Base-by-base conservation (phyloP, 495 filamentous ascomycete genomes). In the Friedmanniomyces endolithicus region DNA sequence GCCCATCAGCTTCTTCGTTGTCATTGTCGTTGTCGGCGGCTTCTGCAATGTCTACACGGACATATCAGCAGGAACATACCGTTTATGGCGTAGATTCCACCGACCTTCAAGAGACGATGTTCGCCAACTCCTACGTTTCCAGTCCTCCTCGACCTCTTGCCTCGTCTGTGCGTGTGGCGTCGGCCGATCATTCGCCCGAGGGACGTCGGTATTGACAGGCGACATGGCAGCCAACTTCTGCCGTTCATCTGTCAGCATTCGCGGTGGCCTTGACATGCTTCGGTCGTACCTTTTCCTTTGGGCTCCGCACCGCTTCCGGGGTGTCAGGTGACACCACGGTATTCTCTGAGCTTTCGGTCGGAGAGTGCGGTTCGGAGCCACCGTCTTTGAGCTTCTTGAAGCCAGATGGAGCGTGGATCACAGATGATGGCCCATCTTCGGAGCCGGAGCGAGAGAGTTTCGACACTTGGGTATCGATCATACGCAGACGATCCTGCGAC, bases 151-250 rank as follows among this genome's bases (percentile, higher is more conserved):
- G 40, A 78, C 70, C 44, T 86, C 83, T 55, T 80, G 74, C 48
- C 87, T 71, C 43, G 84, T 90, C 63, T 94, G 87, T 11, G 88
- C 88, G 54, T 85, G 78, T 1, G 88, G 88, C 14, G 88, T 95
- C 39, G 81, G 78, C 59, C 78, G 74, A 43, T 94, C 85, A 19
- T 79, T 67, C 63, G 72, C 71, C 16, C 80, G 80, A 29, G 79
- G 72, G 19, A 92, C 71, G 50, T 82, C 74, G 20, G 88, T 95
- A 65, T 65, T 57, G 57, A 62, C 57, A 8, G 63, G 50, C 60
- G 68, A 47, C 41, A 65, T 58, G 50, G 24, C 11, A 14, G 47
- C 29, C 17, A 47, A 3, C 44, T 35, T 35, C 35, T 48, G 37
- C 6, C 43, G 25, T 7, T 27, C 4, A 2, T 2, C 19, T 19